phyloP scores from a whole-genome alignment of 805 yeast species.

The Zygosaccharomyces gambellarensis region DNA sequence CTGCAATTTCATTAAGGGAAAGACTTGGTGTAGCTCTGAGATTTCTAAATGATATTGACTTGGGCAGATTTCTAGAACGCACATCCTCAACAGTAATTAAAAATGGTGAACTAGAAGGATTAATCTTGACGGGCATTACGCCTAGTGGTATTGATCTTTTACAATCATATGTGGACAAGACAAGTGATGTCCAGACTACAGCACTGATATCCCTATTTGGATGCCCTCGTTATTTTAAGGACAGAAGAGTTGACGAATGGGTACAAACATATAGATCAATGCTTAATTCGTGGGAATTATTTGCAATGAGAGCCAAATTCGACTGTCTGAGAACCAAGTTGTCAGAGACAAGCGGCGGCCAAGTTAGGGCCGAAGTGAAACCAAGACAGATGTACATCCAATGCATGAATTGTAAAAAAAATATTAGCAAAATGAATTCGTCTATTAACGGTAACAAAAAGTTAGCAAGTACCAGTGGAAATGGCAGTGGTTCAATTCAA shows the following conservation, averaged over 20 bases:
- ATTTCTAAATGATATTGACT: constrained; percentile 73
- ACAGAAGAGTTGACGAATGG: constrained; percentile 75
- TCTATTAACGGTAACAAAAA: background rate
- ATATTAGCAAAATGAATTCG: constrained; percentile 40
- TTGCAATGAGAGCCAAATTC: constrained; percentile 73
- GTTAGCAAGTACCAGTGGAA: constrained; percentile 7
- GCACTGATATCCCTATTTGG: constrained; percentile 76
- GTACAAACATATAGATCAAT: constrained; percentile 59
- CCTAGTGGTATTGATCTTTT: constrained; percentile 74
- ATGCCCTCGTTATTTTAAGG: constrained; percentile 76
- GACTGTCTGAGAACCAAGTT: constrained; percentile 73
- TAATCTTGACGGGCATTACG: constrained; percentile 87
- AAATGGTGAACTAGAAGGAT: constrained; percentile 86
- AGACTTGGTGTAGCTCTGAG: constrained; percentile 86
- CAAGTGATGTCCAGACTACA: constrained; percentile 89
- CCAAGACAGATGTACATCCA: constrained; percentile 77
- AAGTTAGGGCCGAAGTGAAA: constrained; percentile 43
- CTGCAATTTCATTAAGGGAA: constrained; percentile 81
- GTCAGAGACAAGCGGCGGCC: constrained; percentile 49
- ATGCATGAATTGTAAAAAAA: constrained; percentile 78
- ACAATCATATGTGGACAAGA: constrained; percentile 82
- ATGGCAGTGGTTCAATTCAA: background rate
- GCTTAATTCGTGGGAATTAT: constrained; percentile 76
- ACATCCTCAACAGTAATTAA: constrained; percentile 66
- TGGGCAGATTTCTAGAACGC: constrained; percentile 64